Base-by-base conservation (phyloP, 2,329 filamentous ascomycete genomes). In the Ophiosphaerella herpotricha region DNA sequence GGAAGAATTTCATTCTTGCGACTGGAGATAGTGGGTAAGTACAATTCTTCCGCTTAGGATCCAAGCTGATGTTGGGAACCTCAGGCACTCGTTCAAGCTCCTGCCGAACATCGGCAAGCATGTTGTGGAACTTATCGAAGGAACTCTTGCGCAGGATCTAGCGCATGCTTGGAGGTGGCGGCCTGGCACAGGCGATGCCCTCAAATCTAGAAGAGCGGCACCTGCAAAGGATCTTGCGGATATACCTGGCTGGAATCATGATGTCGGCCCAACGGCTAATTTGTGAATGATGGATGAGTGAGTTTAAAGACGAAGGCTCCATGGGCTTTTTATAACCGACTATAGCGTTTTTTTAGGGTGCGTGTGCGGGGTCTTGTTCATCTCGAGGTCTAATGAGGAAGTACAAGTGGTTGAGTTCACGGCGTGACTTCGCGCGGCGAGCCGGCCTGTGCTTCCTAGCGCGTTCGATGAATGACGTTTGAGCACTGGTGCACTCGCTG, bases 21-120 rank as follows among this genome's bases (percentile, higher is more conserved):
- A 78, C 76, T 0, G 77, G 77, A 0, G 77, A 79, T 29, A 78
- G 76, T 56, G 77, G 76, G 75, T 76, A 60, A 61, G 74, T 68
- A 29, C 12, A 21, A 5, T 4, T 26, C 32, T 21, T 14, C 26
- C 9, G 9, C 24, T 39, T 12, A 2, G 14, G 26, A 31, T 7
- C 23, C 6, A 8, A 47, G 48, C 50, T 54, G 13, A 35, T 8
- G 36, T 32, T 34, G 7, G 26, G 7, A 29, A 18, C 2, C 32
- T 2, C 29, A 77, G 76, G 2, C 77, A 79, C 51, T 71, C 72
- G 1, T 79, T 79, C 63, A 79, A 78, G 48, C 64, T 78, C 0
- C 53, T 79, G 12, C 77, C 77, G 1, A 78, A 69, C 40, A 78
- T 79, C 43, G 77, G 77, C 1, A 78, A 75, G 46, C 75, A 79